Percentiles rank a stretch among this genome's conserved stretches.
Evolutionary conservation across 1,284 basidiomycete genomes (phyloP).

Genomic region (Leccinum proximum): DNA sequence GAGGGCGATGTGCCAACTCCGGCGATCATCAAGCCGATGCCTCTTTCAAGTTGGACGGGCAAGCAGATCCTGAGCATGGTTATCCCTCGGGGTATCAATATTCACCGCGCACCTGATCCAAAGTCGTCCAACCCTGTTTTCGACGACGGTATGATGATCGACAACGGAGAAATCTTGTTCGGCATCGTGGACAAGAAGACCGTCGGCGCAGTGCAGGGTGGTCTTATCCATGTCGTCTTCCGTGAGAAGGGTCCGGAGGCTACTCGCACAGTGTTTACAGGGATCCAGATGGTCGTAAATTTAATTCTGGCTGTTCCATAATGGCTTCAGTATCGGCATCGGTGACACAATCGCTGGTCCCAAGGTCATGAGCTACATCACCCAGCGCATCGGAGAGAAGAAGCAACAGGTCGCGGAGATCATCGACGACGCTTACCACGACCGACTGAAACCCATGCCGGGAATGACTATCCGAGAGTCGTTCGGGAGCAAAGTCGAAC

Average conservation of each 20-base stretch:
- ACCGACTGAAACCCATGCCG: slow-evolving; percentile 83
- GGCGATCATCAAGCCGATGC: slow-evolving; percentile 95
- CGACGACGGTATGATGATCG: slow-evolving; percentile 95
- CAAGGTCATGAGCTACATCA: slow-evolving; percentile 87
- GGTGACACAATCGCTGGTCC: slow-evolving; percentile 97
- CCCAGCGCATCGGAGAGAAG: slow-evolving; percentile 77
- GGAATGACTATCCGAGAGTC: slow-evolving; percentile 99
- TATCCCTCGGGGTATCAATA: slow-evolving; percentile 97
- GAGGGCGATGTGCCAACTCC: slow-evolving; percentile 93
- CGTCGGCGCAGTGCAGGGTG: slow-evolving; percentile 93
- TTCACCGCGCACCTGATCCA: slow-evolving; percentile 76
- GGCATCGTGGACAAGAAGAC: slow-evolving; percentile 99
- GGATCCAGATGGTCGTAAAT: slow-evolving; percentile 90
- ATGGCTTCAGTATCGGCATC: slow-evolving; percentile 98
- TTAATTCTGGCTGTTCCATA: slow-evolving; percentile 94
- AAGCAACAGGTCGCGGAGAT: slow-evolving; percentile 75
- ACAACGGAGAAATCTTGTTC: slow-evolving; percentile 96
- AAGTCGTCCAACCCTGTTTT: slow-evolving; percentile 81
- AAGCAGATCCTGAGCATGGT: slow-evolving; percentile 96
- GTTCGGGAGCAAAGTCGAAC: slow-evolving; percentile 92
- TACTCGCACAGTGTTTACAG: slow-evolving; percentile 91
- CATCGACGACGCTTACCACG: slow-evolving; percentile 79
- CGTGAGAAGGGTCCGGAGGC: slow-evolving; percentile 96
- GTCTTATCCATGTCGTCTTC: slow-evolving; percentile 97
- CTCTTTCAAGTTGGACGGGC: slow-evolving; percentile 84